Base-by-base conservation (phyloP, 2,329 filamentous ascomycete species). In the Trichoderma cornu-damae region DNA sequence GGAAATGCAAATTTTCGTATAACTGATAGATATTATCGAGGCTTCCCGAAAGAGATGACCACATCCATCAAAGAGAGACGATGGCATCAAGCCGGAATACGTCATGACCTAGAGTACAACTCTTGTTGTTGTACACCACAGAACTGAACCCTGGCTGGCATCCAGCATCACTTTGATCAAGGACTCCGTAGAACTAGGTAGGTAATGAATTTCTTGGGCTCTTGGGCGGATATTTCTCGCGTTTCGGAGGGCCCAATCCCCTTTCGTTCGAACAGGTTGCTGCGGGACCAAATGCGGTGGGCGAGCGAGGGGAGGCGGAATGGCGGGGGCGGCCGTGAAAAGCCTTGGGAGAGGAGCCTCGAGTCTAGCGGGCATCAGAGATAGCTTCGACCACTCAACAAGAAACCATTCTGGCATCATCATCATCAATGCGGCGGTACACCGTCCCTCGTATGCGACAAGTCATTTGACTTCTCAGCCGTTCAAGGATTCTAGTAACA, bases 391-490 rank as follows among this genome's bases (percentile, higher is more conserved):
- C 22, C 30, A 42, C 49, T 52, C 42, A 55, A 46, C 32, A 14
- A 47, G 42, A 38, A 38, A 30, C 16, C 22, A 16, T 32, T 46
- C 24, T n/a, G 22, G 52, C 42, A n/a, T 46, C 51, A 46, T 47
- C 42, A n/a, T 46, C 51, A 46, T 47, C 30, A 46, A 38, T 8
- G 42, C 22, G 3, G 42, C 22, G 3, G 20, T 12, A 6, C 34
- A 37, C 30, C 30, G 40, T 16, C 20, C 20, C 6, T 44, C 30
- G 38, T 35, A 44, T 47, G 22, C 51, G 30, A 38, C 12, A 38
- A 38, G 52, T 55, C 52, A 55, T 47, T 46, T 28, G 42, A 55
- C 52, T 22, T 46, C 22, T 55, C 42, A 55, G 52, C 42, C 20
- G 30, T 14, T 22, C 51, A 44, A 20, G 38, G 51, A 54, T 44